Conservation (phyloP, 495 filamentous ascomycete genomes). For the Talaromyces stipitatus region DNA sequence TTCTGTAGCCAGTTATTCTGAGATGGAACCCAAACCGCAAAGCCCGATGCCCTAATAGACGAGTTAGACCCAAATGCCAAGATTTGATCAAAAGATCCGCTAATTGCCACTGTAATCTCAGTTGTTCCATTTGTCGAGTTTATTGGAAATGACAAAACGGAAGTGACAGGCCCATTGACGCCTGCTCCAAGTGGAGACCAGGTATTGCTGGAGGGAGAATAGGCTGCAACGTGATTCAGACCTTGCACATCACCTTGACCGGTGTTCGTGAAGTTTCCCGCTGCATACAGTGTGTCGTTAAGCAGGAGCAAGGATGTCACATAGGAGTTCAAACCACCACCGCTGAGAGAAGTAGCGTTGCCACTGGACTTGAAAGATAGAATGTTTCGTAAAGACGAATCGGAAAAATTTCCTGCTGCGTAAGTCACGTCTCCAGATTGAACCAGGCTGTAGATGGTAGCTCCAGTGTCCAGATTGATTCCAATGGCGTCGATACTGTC, state of each 20-base stretch:
- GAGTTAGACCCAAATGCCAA: constrained; percentile 54
- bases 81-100: constrained; percentile 70
- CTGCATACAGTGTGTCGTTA: constrained; percentile 65
- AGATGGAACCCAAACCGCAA: constrained; percentile 93
- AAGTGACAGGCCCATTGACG: constrained; percentile 69
- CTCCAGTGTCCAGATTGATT: constrained; percentile 51
- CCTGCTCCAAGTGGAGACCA: constrained; percentile 83
- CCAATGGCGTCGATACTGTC: constrained; percentile 72
- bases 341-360: constrained; percentile 53
- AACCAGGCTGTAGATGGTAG: constrained; percentile 57
- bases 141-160: constrained; percentile 67
- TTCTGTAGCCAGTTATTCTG: constrained; percentile 83
- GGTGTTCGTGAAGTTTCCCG: constrained; percentile 78
- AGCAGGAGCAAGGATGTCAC: constrained; percentile 63
- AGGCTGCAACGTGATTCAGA: constrained; percentile 68
- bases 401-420: constrained; percentile 80
- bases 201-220: constrained; percentile 54
- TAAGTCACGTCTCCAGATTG: constrained; percentile 55
- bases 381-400: constrained; percentile 58
- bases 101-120: constrained; percentile 70
- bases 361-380: constrained; percentile 57
- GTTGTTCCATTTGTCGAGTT: constrained; percentile 65
- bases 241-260: constrained; percentile 48
- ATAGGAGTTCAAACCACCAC: constrained; percentile 73
- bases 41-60: constrained; percentile 57